Base-by-base conservation (phyloP, 225 moss, liverwort and hornwort genomes). In the Sphagnum tenellum region DNA sequence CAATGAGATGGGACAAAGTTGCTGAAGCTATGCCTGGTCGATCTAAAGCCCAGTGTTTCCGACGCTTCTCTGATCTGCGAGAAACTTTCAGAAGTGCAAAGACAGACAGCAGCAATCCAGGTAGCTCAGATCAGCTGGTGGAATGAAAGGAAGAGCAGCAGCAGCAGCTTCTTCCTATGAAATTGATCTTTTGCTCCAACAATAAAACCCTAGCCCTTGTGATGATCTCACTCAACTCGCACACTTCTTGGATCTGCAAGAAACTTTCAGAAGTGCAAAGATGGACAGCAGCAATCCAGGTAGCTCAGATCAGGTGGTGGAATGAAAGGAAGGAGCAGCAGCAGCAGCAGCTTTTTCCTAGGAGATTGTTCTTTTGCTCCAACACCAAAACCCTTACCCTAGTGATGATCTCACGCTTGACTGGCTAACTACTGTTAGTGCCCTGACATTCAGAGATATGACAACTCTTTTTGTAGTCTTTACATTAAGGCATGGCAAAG, bases 1-100 rank as follows among this genome's bases (percentile, higher is more conserved):
- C 76, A 3, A 85, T 86, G 88, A 78, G 89, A 74, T 92, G 95
- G 92, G 95, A 96, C 52, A 89, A 87, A 70, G 82, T 92, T 52
- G 81, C 88, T 56, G 70, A 74, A 57, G 83, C 81, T 56, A 63
- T 89, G 51, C 81, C 86, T 1, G 82, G 78, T 5, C 81, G 79
- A 72, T 84, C 92, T 2, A 96, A 92, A 49, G 88, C 81, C 48
- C 88, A 89, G 63, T 92, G 92, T 74, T 89, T 92, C 61, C 88
- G 78, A 75, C 84, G 92, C 3, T 96, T 88, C 66, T 74, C 88
- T 2, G 92, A 92, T 49, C 73, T 88, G 0, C 75, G 88, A 48
- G 84, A 87, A 51, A 84, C 51, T 64, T 92, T 88, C 67, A 84
- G 95, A 55, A 89, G 54, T 62, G 61, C 87, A 0, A 80, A 72